phyloP scores from a whole-genome alignment of 169 alveolate genomes.

The Cryptosporidium meleagridis region DNA sequence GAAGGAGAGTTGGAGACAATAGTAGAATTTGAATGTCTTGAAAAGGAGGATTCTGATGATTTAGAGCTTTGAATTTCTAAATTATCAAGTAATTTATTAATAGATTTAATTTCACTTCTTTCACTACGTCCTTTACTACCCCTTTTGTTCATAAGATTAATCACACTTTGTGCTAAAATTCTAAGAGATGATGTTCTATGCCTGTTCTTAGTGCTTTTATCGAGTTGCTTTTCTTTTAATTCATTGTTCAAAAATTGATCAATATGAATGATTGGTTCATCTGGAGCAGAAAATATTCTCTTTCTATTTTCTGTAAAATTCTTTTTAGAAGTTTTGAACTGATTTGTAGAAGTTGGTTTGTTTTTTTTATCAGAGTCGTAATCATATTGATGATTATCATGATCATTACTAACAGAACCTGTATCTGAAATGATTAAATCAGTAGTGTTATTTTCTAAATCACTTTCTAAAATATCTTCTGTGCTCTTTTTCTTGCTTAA shows the following conservation, averaged over 20 bases:
- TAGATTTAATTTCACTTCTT: neutral
- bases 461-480: neutral
- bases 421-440: neutral
- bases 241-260: neutral
- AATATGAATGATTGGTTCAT: slow-evolving; percentile 1
- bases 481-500: neutral
- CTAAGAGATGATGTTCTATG: slow-evolving; percentile 38
- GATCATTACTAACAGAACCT: neutral
- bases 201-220: neutral
- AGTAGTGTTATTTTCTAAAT: neutral
- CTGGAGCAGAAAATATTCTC: slow-evolving; percentile 23
- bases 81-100: neutral
- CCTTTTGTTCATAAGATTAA: slow-evolving; percentile 55
- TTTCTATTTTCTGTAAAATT: neutral
- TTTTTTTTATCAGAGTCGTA: neutral
- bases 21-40: neutral
- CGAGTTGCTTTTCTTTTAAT: neutral
- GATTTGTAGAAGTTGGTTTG: neutral
- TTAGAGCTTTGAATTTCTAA: neutral
- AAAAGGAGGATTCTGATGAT: neutral
- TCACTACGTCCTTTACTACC: slow-evolving; percentile 57
- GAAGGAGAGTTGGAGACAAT: neutral
- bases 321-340: neutral
- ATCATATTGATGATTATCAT: too few relatives aligned
- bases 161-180: slow-evolving; percentile 43